Percentiles rank a stretch among this genome's conserved stretches.
Conservation (phyloP, 805 yeast genomes). For the Hanseniaspora clermontiae region DNA sequence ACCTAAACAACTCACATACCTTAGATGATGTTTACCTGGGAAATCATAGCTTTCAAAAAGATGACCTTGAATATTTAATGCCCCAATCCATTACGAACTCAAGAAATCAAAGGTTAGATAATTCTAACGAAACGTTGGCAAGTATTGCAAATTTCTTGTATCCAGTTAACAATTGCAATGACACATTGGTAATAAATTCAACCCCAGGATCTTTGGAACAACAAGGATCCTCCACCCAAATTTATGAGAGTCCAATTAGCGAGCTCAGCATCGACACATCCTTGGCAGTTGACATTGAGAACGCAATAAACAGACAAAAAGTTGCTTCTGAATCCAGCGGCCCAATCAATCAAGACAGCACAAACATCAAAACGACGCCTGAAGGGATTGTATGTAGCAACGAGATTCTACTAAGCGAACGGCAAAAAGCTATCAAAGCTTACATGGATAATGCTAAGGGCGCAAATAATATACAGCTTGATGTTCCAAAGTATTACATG, state of each 20-base stretch:
- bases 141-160: neutral
- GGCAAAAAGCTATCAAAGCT: neutral
- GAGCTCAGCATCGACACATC: neutral
- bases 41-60: slow-evolving; percentile 1
- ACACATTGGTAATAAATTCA: neutral
- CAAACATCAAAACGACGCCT: neutral
- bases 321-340: neutral
- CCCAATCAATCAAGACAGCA: neutral
- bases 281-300: neutral
- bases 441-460: neutral
- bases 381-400: neutral
- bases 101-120: neutral
- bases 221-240: neutral
- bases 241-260: neutral
- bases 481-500: neutral
- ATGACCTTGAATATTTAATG: neutral
- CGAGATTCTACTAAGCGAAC: neutral
- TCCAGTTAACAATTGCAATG: neutral
- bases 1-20: neutral
- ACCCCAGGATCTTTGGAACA: neutral
- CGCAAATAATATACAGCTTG: neutral
- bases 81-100: neutral
- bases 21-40: neutral
- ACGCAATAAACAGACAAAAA: neutral
- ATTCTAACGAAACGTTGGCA: neutral